Conservation (phyloP, 768 basidiomycete species). For the Chalciporus sphaerocephalus region DNA sequence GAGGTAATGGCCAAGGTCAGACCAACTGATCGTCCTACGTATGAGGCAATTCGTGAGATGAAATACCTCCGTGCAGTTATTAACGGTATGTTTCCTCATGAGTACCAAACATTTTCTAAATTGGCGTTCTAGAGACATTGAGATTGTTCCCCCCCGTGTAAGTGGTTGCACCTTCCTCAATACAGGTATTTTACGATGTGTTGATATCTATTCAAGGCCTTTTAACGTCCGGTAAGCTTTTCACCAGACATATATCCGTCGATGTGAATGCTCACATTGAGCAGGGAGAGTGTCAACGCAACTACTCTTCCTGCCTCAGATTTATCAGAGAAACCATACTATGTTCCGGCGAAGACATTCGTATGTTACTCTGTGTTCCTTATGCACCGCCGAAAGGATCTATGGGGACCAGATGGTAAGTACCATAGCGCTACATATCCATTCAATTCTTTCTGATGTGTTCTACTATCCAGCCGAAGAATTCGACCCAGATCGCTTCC, state of each 20-base stretch:
- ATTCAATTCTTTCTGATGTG: background rate
- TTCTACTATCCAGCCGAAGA: conserved; percentile 42
- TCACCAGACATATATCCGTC: background rate
- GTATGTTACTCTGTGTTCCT: conserved; percentile 53
- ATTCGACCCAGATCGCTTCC: conserved; percentile 70
- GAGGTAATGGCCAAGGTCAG: conserved; percentile 55
- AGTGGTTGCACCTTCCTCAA: background rate
- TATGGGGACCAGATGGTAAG: conserved; percentile 70
- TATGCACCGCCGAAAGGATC: conserved; percentile 62
- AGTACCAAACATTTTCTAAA: background rate
- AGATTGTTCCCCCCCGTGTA: conserved; percentile 52
- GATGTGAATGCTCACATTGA: conserved; percentile 1
- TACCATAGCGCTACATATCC: background rate
- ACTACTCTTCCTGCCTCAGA: conserved; percentile 41
- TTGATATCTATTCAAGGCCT: conserved; percentile 28
- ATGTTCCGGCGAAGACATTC: conserved; percentile 40
- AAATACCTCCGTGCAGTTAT: conserved; percentile 62
- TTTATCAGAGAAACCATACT: conserved; percentile 21
- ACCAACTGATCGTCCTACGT: conserved; percentile 42
- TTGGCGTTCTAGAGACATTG: conserved; percentile 40
- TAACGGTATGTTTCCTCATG: conserved; percentile 41
- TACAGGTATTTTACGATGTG: background rate
- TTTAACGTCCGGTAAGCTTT: conserved; percentile 43
- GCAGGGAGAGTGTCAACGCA: conserved; percentile 43
- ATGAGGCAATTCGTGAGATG: conserved; percentile 56